Conservation (phyloP, 345 rosid genomes). For the Euphorbia pulcherrima region DNA sequence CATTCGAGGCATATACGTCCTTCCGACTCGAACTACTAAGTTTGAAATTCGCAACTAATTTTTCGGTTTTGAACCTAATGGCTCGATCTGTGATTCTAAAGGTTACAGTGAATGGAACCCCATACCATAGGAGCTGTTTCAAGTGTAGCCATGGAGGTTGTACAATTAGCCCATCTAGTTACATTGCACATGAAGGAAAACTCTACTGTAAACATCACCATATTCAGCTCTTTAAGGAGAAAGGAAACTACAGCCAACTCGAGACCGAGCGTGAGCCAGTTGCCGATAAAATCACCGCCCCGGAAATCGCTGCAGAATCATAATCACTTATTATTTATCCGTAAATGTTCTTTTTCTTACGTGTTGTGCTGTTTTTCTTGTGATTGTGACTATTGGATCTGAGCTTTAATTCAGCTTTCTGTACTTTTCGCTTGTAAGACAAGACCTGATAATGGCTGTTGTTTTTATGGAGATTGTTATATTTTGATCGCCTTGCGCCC, state of each 20-base stretch:
- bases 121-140: conserved; percentile 59
- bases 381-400: not conserved
- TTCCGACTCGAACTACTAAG: too few species aligned
- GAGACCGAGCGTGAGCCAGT: conserved; percentile 29
- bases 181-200: conserved; percentile 58
- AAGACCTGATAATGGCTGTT: not conserved
- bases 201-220: conserved; percentile 75
- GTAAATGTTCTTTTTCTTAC: not conserved
- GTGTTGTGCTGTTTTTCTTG: not conserved
- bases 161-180: conserved; percentile 59
- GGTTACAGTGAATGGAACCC: conserved; percentile 53
- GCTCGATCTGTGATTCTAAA: conserved; percentile 18
- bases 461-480: conserved; percentile 5
- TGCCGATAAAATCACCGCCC: conserved; percentile 11
- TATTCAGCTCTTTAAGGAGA: conserved; percentile 55
- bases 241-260: conserved; percentile 67
- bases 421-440: not conserved
- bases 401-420: not conserved
- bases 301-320: conserved; percentile 36
- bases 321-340: not conserved
- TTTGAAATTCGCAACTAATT: too few species aligned
- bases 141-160: conserved; percentile 61
- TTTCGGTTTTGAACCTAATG: too few species aligned
- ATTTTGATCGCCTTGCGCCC: not conserved
- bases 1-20: too few species aligned